These are phyloP conservation scores for Cucurbita pepo DNA, from an alignment of 306 rosid genomes.

Conservation along the genomic window DNA sequence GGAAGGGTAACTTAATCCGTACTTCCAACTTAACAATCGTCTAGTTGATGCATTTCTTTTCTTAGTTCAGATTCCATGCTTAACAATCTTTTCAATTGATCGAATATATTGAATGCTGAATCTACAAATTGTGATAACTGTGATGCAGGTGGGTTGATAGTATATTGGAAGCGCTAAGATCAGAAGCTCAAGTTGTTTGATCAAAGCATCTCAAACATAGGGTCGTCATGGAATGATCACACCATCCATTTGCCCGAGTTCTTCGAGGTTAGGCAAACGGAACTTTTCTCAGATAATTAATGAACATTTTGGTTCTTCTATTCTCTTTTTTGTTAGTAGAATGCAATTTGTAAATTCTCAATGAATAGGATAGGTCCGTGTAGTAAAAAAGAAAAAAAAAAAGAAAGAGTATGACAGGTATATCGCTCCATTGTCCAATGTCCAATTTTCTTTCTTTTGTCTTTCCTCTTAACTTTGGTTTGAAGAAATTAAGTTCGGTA, in stretches of 20 bases:
- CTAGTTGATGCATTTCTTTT: background rate
- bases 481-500: background rate
- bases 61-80: background rate
- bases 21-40: background rate
- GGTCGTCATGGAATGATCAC: background rate
- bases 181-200: constrained; percentile 22
- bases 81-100: background rate
- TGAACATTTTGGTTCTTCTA: background rate
- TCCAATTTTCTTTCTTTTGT: background rate
- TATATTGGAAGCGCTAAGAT: constrained; percentile 61
- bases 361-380: no score
- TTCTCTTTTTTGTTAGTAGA: background rate
- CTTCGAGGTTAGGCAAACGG: background rate
- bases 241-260: background rate
- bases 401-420: no score
- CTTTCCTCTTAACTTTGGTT: background rate
- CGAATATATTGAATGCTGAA: background rate
- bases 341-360: background rate
- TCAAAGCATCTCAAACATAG: background rate
- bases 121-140: background rate
- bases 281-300: background rate
- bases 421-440: background rate
- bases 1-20: constrained; percentile 67
- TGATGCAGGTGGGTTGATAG: constrained; percentile 70
- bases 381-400: no score